These are phyloP conservation scores for Podila minutissima DNA, from an alignment of 192 early-diverging fungal genomes.

Conservation along the genomic window DNA sequence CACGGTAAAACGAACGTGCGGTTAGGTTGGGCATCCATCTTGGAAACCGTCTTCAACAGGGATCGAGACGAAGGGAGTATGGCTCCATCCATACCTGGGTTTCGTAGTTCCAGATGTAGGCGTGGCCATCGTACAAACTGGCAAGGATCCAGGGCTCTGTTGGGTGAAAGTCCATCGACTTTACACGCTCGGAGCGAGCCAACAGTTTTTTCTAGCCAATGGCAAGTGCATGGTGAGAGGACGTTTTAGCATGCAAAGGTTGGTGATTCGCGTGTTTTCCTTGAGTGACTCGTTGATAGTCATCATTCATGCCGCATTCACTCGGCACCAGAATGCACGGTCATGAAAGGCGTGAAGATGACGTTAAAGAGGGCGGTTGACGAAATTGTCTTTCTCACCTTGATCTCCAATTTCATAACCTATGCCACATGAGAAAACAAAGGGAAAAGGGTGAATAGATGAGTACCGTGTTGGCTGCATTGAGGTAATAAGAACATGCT, in stretches of 20 bases:
- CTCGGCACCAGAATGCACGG: not conserved
- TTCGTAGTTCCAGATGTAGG: conserved; percentile 99
- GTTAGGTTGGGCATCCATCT: not conserved
- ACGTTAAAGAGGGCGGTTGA: not conserved
- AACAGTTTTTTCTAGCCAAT: conserved; percentile 62
- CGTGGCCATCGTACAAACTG: conserved; percentile 95
- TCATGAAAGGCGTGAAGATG: not conserved
- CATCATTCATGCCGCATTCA: not conserved
- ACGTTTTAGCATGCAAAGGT: not conserved
- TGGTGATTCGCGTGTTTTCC: not conserved
- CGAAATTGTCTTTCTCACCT: conserved; percentile 13
- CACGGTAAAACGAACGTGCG: not conserved
- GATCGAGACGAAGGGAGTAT: not conserved
- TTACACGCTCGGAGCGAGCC: conserved; percentile 93
- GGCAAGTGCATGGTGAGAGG: not conserved
- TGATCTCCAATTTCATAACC: conserved; percentile 54
- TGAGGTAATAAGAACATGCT: not conserved
- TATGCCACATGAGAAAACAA: not conserved
- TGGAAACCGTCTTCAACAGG: not conserved
- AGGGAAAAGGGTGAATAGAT: conserved; percentile 12
- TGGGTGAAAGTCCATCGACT: conserved; percentile 98
- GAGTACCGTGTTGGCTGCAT: conserved; percentile 3
- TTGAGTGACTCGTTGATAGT: not conserved
- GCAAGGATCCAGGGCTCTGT: conserved; percentile 99
- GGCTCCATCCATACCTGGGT: conserved; percentile 73